These are phyloP conservation scores for Fusarium tjaetaba DNA, from an alignment of 2,329 filamentous ascomycete species.

Conservation along the genomic window DNA sequence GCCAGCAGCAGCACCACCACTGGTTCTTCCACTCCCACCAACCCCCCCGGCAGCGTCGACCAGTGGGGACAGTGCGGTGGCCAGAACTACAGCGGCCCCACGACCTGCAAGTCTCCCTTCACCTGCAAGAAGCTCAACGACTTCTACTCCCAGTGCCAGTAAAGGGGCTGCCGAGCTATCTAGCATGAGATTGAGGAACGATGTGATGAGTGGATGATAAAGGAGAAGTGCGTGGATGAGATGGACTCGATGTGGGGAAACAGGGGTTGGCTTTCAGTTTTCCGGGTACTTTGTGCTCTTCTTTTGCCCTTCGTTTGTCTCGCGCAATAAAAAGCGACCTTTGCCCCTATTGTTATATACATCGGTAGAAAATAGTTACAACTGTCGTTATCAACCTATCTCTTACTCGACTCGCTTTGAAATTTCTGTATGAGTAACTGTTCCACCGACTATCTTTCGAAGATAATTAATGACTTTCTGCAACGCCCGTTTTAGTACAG, in stretches of 20 bases:
- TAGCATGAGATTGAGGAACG: background rate
- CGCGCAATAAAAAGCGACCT: constrained; percentile 20
- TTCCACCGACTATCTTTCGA: background rate
- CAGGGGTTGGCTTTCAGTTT: constrained; percentile 9
- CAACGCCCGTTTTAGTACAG: background rate
- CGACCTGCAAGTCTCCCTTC: constrained; percentile 47
- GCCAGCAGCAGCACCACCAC: background rate
- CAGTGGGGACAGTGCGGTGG: constrained; percentile 54
- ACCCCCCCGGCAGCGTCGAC: constrained; percentile 26
- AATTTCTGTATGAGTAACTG: background rate
- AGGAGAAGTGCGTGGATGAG: background rate
- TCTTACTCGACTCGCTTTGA: background rate
- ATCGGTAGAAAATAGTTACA: constrained; percentile 21
- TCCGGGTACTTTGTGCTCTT: constrained; percentile 5
- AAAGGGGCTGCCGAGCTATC: constrained; percentile 9
- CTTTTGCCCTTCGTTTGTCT: constrained; percentile 24
- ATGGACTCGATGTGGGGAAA: background rate
- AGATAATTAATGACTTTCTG: background rate
- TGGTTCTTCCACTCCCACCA: constrained; percentile 1
- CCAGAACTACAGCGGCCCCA: constrained; percentile 48
- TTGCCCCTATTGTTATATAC: constrained; percentile 24
- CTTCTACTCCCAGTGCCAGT: constrained; percentile 56
- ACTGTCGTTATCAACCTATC: constrained; percentile 29
- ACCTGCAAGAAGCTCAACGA: constrained; percentile 52
- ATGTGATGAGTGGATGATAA: background rate